These are phyloP conservation scores for Trichoderma simmonsii DNA, from an alignment of 2,329 filamentous ascomycete genomes.

Conservation along the genomic window DNA sequence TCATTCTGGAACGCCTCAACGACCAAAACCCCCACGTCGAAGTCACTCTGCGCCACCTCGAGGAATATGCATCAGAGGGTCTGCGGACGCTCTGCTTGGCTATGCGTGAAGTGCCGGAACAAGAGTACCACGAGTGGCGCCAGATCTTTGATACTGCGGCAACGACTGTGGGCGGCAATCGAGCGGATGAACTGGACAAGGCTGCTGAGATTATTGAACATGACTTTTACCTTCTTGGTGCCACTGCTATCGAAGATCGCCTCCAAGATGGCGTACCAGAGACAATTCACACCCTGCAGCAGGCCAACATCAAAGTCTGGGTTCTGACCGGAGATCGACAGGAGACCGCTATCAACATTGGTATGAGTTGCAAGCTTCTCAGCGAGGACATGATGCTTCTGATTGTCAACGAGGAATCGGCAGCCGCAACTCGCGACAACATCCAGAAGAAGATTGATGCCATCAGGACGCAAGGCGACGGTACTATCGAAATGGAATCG, in stretches of 20 bases:
- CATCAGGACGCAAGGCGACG: conserved; percentile 76
- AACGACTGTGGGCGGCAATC: conserved; percentile 87
- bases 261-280: conserved; percentile 97
- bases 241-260: conserved; percentile 95
- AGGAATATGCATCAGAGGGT: conserved; percentile 96
- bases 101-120: conserved; percentile 87
- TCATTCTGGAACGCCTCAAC: conserved; percentile 87
- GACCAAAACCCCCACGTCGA: conserved; percentile 84
- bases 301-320: conserved; percentile 98
- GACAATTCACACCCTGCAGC: conserved; percentile 94
- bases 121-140: conserved; percentile 85
- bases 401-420: conserved; percentile 88
- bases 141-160: conserved; percentile 81
- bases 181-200: conserved; percentile 94
- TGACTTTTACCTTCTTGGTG: conserved; percentile 85
- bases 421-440: conserved; percentile 78
- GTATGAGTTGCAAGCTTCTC: conserved; percentile 98
- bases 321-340: conserved; percentile 96
- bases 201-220: conserved; percentile 93
- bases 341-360: conserved; percentile 98
- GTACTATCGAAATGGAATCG: conserved; percentile 75
- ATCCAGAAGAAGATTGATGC: conserved; percentile 91
- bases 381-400: conserved; percentile 98
- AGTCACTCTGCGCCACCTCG: conserved; percentile 87
- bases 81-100: conserved; percentile 91